Evolutionary conservation across 441 rosid genomes (phyloP).

Genomic region (Jatropha multifida): DNA sequence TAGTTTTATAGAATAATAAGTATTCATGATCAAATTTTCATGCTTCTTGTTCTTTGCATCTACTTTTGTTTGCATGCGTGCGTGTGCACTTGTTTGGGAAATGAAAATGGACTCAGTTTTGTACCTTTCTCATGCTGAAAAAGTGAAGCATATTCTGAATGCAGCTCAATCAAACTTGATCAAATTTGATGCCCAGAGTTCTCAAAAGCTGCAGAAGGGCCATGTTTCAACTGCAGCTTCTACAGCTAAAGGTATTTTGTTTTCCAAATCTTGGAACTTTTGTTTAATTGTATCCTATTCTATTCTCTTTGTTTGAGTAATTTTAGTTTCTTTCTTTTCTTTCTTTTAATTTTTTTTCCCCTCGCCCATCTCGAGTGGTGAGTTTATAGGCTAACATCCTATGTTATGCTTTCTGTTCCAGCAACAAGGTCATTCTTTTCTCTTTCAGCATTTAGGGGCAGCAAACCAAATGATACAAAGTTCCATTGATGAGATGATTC

Average conservation of each 20-base stretch:
- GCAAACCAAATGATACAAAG: constrained; percentile 61
- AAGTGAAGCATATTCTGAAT: constrained; percentile 9
- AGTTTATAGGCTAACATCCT: constrained; percentile 15
- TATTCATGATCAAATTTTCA: neutral
- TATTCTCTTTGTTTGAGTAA: neutral
- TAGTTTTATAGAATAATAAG: neutral
- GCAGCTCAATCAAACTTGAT: constrained; percentile 34
- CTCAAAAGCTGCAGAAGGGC: constrained; percentile 34
- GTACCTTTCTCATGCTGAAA: neutral
- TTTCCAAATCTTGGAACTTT: neutral
- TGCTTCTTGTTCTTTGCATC: neutral
- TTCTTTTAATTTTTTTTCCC: neutral
- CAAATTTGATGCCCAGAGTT: constrained; percentile 26
- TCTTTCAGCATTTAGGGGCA: constrained; percentile 67
- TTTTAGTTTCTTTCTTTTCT: neutral
- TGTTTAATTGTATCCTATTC: neutral
- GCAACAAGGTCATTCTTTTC: constrained; percentile 75
- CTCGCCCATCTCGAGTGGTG: neutral
- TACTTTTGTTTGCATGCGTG: neutral
- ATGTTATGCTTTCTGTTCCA: constrained; percentile 31
- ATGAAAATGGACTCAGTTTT: neutral
- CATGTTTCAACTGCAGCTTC: constrained; percentile 36
- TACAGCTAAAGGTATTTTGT: constrained; percentile 47
- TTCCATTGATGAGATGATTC: constrained; percentile 28
- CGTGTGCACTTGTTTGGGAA: neutral